Evolutionary conservation across 352 stramenopile species (phyloP).

Genomic region (Phytopythium aichiense): DNA sequence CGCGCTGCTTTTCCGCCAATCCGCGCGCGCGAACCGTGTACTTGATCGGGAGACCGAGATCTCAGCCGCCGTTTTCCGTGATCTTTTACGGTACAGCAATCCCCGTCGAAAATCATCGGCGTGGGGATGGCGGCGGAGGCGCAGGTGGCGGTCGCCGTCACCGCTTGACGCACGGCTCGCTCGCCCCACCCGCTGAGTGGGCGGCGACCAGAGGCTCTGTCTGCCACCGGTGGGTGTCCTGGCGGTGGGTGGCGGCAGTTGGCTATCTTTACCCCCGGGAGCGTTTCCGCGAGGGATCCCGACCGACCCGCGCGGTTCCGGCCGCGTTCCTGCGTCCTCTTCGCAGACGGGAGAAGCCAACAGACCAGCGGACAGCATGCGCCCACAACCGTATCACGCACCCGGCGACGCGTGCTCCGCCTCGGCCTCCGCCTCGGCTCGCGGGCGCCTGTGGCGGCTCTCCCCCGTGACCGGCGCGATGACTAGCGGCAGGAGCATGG

Average conservation of each 20-base stretch:
- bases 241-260: not conserved
- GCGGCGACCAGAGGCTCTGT: too few species aligned
- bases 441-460: too few species aligned
- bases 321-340: not conserved
- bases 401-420: not conserved
- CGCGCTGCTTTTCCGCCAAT: not conserved
- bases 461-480: too few species aligned
- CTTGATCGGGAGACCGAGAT: not conserved
- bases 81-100: not conserved
- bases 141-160: too few species aligned
- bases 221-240: too few species aligned
- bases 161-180: too few species aligned
- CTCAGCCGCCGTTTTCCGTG: not conserved
- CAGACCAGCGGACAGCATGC: not conserved
- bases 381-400: constrained; percentile 2
- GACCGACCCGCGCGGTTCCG: not conserved
- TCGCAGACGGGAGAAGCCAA: not conserved
- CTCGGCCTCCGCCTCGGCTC: too few species aligned
- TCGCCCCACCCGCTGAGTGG: not conserved
- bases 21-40: not conserved
- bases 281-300: not conserved
- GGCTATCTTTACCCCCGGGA: not conserved
- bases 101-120: not conserved
- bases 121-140: not conserved
- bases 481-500: not conserved